Conservation (phyloP, 75 land plant genomes). For the Chamaecyparis obtusa region DNA sequence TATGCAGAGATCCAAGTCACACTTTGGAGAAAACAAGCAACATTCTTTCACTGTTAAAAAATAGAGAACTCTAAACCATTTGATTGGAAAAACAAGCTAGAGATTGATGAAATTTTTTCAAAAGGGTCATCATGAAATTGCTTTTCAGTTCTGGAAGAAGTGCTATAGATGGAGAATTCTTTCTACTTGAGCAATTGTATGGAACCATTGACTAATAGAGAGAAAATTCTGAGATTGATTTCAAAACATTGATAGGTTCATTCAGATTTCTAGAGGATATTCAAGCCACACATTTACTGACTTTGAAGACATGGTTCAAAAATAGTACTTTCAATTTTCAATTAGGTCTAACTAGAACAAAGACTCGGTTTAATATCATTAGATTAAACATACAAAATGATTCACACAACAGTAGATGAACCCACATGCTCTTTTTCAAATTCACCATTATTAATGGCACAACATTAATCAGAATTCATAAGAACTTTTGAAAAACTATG, state of each 20-base stretch:
- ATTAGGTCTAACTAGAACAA: background rate
- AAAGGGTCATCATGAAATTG: background rate
- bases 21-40: background rate
- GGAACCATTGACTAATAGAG: background rate
- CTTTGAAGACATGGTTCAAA: background rate
- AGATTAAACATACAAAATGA: background rate
- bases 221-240: background rate
- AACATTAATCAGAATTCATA: too few relatives aligned
- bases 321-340: background rate
- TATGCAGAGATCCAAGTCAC: slow-evolving; percentile 11
- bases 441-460: background rate
- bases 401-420: background rate
- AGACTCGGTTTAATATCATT: background rate
- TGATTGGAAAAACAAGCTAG: background rate
- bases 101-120: background rate
- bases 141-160: background rate
- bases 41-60: background rate
- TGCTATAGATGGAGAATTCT: background rate
- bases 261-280: background rate
- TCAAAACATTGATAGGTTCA: background rate
- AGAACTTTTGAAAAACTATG: background rate
- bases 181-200: background rate
- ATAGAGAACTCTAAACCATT: background rate
- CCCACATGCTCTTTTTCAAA: background rate
- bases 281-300: background rate